Evolutionary conservation across 768 basidiomycete genomes (phyloP), one percentile per base, ranked within the genome.

Genomic region (Sporobolomyces roseus): DNA sequence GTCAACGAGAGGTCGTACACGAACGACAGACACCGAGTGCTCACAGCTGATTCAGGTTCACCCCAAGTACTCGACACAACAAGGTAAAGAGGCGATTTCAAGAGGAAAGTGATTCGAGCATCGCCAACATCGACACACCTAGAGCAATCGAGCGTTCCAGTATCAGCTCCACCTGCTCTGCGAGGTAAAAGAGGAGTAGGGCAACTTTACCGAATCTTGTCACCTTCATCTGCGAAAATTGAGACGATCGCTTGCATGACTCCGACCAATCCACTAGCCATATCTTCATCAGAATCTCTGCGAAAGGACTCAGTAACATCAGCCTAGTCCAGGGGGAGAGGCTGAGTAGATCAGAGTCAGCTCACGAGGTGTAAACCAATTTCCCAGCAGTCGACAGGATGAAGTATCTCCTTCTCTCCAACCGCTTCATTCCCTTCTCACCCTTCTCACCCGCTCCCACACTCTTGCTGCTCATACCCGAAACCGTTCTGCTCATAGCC

Each of bases 191-290:
- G 38, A n/a, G 5, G 17, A 60, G 36, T 17, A 7, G 32, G 13
- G 14, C 2, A 19, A 62, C 78, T 50, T n/a, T 8, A 81, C 80
- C 80, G 73, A 7, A 82, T 75, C 62, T 78, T 91, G 80, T 99
- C 96, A 21, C 86, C 85, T 52, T 93, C 90, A 75, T 96, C 93
- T 9, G 93, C 84, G 78, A 94, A 97, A 59, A 99, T 91, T 21
- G 93, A 97, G 48, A 99, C 87, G 1, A 99, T 83, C 3, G 96
- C 93, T 78, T 97, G 94, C 80, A 93, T 91, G 52, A 98, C 85
- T 36, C 91, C 96, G 75, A 94, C 88, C 23, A 86, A 85, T 10
- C 88, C 87, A 16, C 91, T 86, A 61, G 87, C 82, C 66, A 84
- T 83, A 65, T 89, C 87, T 23, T 79, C 78, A 17, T 77, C 72